These are phyloP conservation scores for Hyphopichia homilentoma DNA, from an alignment of 805 yeast genomes.

Conservation along the genomic window DNA sequence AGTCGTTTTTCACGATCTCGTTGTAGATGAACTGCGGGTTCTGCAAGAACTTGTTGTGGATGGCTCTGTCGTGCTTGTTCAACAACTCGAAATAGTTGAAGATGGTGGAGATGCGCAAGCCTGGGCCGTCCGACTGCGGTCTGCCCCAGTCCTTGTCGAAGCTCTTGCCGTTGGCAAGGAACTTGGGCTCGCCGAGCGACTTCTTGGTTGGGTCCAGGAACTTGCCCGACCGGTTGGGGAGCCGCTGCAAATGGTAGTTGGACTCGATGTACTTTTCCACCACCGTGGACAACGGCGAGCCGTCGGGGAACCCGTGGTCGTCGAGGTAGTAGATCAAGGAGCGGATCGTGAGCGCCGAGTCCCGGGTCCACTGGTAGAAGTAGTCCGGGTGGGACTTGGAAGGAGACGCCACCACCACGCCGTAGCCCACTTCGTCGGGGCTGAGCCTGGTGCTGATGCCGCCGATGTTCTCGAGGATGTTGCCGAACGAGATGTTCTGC, in stretches of 20 bases:
- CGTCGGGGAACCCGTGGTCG: conserved; percentile 25
- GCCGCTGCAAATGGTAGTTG: conserved; percentile 57
- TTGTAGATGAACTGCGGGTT: conserved; percentile 39
- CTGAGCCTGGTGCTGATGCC: conserved; percentile 36
- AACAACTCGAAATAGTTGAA: conserved; percentile 50
- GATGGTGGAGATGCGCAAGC: conserved; percentile 67
- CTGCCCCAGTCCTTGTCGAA: conserved; percentile 81
- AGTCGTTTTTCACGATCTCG: conserved; percentile 63
- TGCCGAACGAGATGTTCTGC: conserved; percentile 36
- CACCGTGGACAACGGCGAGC: conserved; percentile 4
- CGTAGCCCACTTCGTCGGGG: conserved; percentile 43
- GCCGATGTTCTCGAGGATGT: conserved; percentile 55
- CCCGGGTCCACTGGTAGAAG: conserved; percentile 88
- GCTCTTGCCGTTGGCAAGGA: conserved; percentile 58
- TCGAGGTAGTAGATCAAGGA: conserved; percentile 56
- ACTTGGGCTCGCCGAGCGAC: conserved; percentile 91
- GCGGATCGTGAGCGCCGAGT: conserved; percentile 75
- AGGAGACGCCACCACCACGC: conserved; percentile 85
- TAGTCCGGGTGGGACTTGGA: conserved; percentile 71
- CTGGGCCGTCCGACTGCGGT: conserved; percentile 96
- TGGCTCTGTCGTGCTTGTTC: conserved; percentile 18
- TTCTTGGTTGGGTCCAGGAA: conserved; percentile 37
- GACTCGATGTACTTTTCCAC: conserved; percentile 64
- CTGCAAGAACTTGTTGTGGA: conserved; percentile 23
- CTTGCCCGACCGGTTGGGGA: conserved; percentile 65